These are phyloP conservation scores for Lachancea dasiensis DNA, from an alignment of 805 yeast species.

Conservation along the genomic window DNA sequence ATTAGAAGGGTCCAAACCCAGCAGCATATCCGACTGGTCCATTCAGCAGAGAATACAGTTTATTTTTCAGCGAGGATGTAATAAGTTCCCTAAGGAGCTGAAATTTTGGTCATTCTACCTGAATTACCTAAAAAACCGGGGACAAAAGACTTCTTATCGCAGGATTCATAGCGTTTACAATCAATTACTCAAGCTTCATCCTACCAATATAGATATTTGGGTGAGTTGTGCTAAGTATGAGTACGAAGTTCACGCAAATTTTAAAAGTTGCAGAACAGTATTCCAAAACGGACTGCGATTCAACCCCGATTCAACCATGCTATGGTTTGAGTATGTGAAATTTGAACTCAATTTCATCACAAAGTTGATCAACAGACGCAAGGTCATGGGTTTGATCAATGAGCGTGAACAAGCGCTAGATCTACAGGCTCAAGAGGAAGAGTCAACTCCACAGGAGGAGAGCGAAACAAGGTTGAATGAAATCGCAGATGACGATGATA, in stretches of 20 bases:
- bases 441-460: constrained; percentile 25
- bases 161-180: constrained; percentile 73
- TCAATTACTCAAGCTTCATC: constrained; percentile 75
- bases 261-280: constrained; percentile 80
- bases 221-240: constrained; percentile 92
- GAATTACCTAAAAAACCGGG: constrained; percentile 52
- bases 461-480: constrained; percentile 35
- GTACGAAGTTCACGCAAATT: constrained; percentile 80
- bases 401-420: constrained; percentile 61
- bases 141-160: constrained; percentile 54
- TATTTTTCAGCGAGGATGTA: constrained; percentile 76
- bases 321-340: constrained; percentile 84
- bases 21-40: constrained; percentile 81
- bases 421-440: constrained; percentile 34
- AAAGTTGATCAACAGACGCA: constrained; percentile 75
- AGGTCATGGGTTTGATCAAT: constrained; percentile 69
- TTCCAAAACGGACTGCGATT: constrained; percentile 82
- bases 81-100: constrained; percentile 71
- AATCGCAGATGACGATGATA: constrained; percentile 31
- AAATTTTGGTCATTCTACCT: constrained; percentile 75
- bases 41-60: constrained; percentile 74
- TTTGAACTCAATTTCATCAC: constrained; percentile 84
- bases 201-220: constrained; percentile 89
- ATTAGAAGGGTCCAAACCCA: constrained; percentile 47
- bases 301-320: constrained; percentile 60